Evolutionary conservation across 2,329 filamentous ascomycete genomes (phyloP).

Genomic region (Plectosphaerella cucumerina): DNA sequence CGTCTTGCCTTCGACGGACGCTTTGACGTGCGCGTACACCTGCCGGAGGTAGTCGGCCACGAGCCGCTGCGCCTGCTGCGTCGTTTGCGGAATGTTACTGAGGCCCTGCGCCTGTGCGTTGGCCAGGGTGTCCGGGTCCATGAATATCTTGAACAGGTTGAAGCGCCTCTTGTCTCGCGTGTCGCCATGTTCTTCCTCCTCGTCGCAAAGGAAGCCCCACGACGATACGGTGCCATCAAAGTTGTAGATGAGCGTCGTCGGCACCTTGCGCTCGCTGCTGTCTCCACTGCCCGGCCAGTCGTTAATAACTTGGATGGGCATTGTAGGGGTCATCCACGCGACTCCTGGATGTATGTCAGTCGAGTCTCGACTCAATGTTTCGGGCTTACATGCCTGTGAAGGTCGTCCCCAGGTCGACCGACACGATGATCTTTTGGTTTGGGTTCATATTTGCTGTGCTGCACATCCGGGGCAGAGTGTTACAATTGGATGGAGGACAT

Average conservation of each 20-base stretch:
- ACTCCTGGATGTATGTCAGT: neutral
- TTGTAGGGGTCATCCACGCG: slow-evolving; percentile 12
- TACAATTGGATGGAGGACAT: no score
- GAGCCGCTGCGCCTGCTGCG: slow-evolving; percentile 39
- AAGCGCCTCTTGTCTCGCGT: slow-evolving; percentile 24
- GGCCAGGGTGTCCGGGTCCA: slow-evolving; percentile 40
- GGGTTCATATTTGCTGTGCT: neutral
- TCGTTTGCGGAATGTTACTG: slow-evolving; percentile 33
- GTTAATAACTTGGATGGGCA: slow-evolving; percentile 40
- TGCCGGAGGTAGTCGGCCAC: slow-evolving; percentile 44
- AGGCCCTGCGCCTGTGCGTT: slow-evolving; percentile 39
- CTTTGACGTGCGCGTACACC: slow-evolving; percentile 44
- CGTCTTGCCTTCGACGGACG: slow-evolving; percentile 34
- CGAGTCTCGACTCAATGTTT: neutral
- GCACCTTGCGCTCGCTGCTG: slow-evolving; percentile 51
- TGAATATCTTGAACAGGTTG: slow-evolving; percentile 54
- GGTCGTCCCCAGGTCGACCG: neutral
- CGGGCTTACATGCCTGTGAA: slow-evolving; percentile 5
- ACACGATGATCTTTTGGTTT: neutral
- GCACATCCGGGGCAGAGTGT: neutral
- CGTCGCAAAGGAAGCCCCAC: slow-evolving; percentile 50
- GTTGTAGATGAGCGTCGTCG: slow-evolving; percentile 46
- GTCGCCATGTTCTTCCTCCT: slow-evolving; percentile 34
- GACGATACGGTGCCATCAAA: slow-evolving; percentile 34
- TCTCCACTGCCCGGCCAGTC: slow-evolving; percentile 51